A percentile compares a stretch with the other conserved stretches of the same genome.
phyloP scores from a whole-genome alignment of 345 rosid species.

The Pistacia vera region DNA sequence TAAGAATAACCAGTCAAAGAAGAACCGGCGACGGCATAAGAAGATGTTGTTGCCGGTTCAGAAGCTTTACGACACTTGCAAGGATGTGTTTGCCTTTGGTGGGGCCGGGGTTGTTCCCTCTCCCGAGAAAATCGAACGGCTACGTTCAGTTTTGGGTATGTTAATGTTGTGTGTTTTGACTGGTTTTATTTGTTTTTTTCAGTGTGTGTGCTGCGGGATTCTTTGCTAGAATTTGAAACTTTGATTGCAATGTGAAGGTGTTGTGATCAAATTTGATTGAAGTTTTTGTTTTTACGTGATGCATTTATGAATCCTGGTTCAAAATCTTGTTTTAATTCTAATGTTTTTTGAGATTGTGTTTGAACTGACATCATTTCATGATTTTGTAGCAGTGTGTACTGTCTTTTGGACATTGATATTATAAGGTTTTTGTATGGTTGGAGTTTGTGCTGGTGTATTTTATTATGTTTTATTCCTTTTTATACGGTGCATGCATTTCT shows the following conservation, averaged over 20 bases:
- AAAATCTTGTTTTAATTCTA: not conserved
- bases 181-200: not conserved
- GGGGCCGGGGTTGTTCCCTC: conserved; percentile 65
- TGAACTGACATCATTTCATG: conserved; percentile 2
- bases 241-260: conserved; percentile 9
- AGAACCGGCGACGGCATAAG: conserved; percentile 33
- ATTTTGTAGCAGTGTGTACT: not conserved
- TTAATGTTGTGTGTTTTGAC: not conserved
- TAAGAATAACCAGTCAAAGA: conserved; percentile 35
- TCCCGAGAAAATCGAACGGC: conserved; percentile 54
- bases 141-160: conserved; percentile 77
- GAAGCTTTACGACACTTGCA: conserved; percentile 72
- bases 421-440: not conserved
- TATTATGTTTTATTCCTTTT: conserved; percentile 9
- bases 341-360: not conserved
- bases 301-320: not conserved
- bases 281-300: not conserved
- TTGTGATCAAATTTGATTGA: not conserved
- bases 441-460: conserved; percentile 16
- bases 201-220: conserved; percentile 3
- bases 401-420: not conserved
- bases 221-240: not conserved
- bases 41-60: conserved; percentile 51
- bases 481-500: conserved; percentile 6
- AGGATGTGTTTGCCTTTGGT: conserved; percentile 57